A percentile compares a stretch with the other conserved stretches of the same genome.
Evolutionary conservation across 2,329 filamentous ascomycete species (phyloP).

Genomic region (Curvularia lunata): DNA sequence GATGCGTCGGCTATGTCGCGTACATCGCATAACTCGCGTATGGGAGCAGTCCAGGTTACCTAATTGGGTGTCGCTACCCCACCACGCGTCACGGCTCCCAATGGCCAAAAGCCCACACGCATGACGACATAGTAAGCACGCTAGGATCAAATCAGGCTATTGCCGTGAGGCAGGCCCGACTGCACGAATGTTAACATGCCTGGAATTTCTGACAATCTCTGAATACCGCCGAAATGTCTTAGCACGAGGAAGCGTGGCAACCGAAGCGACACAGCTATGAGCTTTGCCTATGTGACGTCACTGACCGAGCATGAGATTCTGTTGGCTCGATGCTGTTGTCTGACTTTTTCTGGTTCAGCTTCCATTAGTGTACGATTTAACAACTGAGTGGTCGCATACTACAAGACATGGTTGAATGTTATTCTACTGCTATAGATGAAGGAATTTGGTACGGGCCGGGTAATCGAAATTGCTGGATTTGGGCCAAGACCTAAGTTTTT

Average conservation of each 20-base stretch:
- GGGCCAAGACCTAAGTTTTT: too few species aligned
- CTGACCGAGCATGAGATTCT: not conserved
- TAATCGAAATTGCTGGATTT: too few species aligned
- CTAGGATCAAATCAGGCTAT: not conserved
- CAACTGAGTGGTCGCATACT: not conserved
- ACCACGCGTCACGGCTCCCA: not conserved
- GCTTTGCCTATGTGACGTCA: not conserved
- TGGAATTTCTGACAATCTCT: not conserved
- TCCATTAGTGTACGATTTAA: not conserved
- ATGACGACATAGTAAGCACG: not conserved
- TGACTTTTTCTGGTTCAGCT: not conserved
- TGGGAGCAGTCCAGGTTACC: not conserved
- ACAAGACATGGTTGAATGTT: not conserved
- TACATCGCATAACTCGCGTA: not conserved
- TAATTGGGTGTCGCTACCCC: not conserved
- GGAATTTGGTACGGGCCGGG: too few species aligned
- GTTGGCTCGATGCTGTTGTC: not conserved
- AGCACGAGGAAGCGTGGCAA: not conserved
- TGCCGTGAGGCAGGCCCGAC: not conserved
- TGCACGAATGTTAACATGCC: not conserved
- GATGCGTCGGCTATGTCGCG: not conserved
- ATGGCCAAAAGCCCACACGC: not conserved
- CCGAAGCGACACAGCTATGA: not conserved
- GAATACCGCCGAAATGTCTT: not conserved
- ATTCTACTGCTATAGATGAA: too few species aligned